phyloP scores from a whole-genome alignment of 257 asterid genomes.

The Primulina eburnea region DNA sequence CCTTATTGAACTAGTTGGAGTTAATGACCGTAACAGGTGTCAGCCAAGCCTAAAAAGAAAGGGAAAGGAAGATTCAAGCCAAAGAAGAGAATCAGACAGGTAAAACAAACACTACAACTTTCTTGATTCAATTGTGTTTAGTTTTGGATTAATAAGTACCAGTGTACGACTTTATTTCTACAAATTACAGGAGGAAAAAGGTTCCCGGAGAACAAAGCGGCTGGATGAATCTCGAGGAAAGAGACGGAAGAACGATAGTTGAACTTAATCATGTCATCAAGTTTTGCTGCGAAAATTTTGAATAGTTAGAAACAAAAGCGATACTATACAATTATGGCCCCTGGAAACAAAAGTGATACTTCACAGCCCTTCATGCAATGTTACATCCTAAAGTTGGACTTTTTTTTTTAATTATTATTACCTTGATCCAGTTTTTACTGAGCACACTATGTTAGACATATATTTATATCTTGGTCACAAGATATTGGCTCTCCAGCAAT shows the following conservation, averaged over 20 bases:
- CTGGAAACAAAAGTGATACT: too few species aligned
- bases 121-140: background rate
- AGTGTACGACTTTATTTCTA: constrained; percentile 18
- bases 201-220: constrained; percentile 24
- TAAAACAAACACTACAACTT: constrained; percentile 19
- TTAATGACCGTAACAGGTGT: constrained; percentile 28
- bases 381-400: background rate
- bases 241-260: constrained; percentile 42
- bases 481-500: too few species aligned
- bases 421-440: constrained; percentile 22
- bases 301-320: constrained; percentile 10
- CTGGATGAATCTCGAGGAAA: constrained; percentile 35
- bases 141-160: constrained; percentile 4
- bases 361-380: background rate
- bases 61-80: constrained; percentile 41
- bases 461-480: too few species aligned
- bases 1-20: background rate
- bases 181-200: constrained; percentile 33
- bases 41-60: constrained; percentile 37
- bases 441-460: background rate
- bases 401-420: background rate
- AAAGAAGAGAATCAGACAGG: constrained; percentile 50
- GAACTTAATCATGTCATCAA: constrained; percentile 19
- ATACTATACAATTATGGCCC: background rate
- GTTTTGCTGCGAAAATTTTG: constrained; percentile 15